Evolutionary conservation across 2,329 filamentous ascomycete species (phyloP).

Genomic region (Aspergillus tanneri): DNA sequence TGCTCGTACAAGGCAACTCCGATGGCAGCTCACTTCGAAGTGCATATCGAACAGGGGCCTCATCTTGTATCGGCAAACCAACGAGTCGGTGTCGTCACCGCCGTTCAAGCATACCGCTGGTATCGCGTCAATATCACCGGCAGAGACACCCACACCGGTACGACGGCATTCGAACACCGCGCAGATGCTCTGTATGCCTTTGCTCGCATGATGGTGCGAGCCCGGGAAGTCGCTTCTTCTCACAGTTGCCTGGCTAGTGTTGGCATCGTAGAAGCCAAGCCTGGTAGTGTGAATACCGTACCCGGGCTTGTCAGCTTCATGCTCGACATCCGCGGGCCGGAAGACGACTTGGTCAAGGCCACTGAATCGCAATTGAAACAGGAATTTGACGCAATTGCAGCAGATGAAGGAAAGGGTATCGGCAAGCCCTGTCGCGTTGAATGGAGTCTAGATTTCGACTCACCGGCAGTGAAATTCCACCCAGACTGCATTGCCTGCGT

Average conservation of each 20-base stretch:
- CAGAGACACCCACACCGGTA: conserved; percentile 71
- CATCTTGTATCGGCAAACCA: conserved; percentile 64
- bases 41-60: conserved; percentile 83
- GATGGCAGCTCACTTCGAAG: conserved; percentile 75
- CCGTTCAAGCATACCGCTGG: conserved; percentile 75
- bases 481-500: conserved; percentile 66
- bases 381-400: conserved; percentile 61
- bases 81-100: conserved; percentile 68
- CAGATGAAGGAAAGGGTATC: conserved; percentile 54
- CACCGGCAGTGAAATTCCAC: conserved; percentile 64
- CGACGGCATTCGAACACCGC: conserved; percentile 65
- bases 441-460: conserved; percentile 62
- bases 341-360: conserved; percentile 56
- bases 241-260: conserved; percentile 65
- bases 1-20: conserved; percentile 61
- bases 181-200: conserved; percentile 69
- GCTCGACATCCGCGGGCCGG: conserved; percentile 64
- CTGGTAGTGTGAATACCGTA: conserved; percentile 72
- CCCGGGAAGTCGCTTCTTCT: conserved; percentile 61
- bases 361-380: conserved; percentile 57
- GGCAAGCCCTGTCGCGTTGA: conserved; percentile 55
- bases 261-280: conserved; percentile 65
- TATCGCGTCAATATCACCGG: conserved; percentile 66
- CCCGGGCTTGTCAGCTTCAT: conserved; percentile 66
- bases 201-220: conserved; percentile 65